phyloP scores from a whole-genome alignment of 306 rosid species.

The Castanospermum australe region DNA sequence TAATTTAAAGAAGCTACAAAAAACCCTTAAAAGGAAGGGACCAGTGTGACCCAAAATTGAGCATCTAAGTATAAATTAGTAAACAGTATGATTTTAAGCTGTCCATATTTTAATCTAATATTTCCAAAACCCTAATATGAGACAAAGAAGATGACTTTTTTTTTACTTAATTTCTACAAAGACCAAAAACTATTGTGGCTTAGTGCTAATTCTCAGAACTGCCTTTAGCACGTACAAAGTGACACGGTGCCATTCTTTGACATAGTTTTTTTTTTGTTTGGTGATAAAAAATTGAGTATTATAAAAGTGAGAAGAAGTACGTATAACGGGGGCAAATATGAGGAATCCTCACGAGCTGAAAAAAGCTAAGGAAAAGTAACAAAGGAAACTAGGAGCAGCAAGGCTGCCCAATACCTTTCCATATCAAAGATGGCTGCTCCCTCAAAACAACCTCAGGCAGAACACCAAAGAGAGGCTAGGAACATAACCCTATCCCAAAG shows the following conservation, averaged over 20 bases:
- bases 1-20: not conserved
- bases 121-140: not conserved
- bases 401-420: slow-evolving; percentile 1
- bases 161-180: not conserved
- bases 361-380: not conserved
- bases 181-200: not conserved
- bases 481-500: not conserved
- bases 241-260: not conserved
- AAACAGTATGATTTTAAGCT: not conserved
- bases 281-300: not conserved
- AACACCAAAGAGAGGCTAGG: not conserved
- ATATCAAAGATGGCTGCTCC: not conserved
- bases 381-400: not conserved
- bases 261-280: not conserved
- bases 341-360: not conserved
- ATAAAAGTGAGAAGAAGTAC: not conserved
- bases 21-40: not conserved
- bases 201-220: not conserved
- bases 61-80: not conserved
- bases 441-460: not conserved
- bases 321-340: not conserved
- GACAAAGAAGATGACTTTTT: not conserved
- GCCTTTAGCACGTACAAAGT: not conserved
- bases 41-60: not conserved
- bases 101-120: not conserved